phyloP scores from a whole-genome alignment of 306 rosid genomes.

The Quercus bicolor region DNA sequence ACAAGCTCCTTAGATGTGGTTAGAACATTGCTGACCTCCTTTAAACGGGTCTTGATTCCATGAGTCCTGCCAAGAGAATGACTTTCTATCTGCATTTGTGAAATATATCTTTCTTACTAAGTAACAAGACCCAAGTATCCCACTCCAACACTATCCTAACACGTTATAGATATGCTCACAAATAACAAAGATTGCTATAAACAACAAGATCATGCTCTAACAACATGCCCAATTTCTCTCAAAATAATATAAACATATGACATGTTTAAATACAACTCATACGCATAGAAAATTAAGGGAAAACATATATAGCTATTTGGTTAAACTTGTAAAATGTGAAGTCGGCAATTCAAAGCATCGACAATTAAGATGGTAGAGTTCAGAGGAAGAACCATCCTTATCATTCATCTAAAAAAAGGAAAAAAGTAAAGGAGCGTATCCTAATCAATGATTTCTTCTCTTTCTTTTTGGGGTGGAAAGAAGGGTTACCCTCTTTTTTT shows the following conservation, averaged over 20 bases:
- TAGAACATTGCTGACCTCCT: conserved; percentile 69
- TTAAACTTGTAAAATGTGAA: background rate
- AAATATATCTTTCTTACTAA: background rate
- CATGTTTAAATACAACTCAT: background rate
- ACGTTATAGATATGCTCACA: background rate
- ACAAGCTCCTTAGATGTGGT: conserved; percentile 77
- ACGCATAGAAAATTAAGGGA: too few relatives aligned
- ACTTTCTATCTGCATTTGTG: conserved; percentile 42
- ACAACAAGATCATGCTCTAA: background rate
- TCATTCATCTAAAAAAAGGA: background rate
- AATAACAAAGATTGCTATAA: background rate
- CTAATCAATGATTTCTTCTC: background rate
- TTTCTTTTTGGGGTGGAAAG: background rate
- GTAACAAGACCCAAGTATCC: too few relatives aligned
- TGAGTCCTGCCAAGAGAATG: conserved; percentile 29
- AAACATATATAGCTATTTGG: background rate
- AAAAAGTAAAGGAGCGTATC: too few relatives aligned
- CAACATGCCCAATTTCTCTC: background rate
- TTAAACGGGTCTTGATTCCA: conserved; percentile 51
- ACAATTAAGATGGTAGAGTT: background rate
- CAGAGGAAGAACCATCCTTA: background rate
- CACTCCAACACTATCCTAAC: background rate
- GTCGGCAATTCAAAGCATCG: background rate
- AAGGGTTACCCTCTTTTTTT: background rate
- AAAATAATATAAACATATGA: background rate